A percentile compares a stretch with the other conserved stretches of the same genome.
phyloP scores from a whole-genome alignment of 1,284 basidiomycete species.

The Heterobasidion irregulare region DNA sequence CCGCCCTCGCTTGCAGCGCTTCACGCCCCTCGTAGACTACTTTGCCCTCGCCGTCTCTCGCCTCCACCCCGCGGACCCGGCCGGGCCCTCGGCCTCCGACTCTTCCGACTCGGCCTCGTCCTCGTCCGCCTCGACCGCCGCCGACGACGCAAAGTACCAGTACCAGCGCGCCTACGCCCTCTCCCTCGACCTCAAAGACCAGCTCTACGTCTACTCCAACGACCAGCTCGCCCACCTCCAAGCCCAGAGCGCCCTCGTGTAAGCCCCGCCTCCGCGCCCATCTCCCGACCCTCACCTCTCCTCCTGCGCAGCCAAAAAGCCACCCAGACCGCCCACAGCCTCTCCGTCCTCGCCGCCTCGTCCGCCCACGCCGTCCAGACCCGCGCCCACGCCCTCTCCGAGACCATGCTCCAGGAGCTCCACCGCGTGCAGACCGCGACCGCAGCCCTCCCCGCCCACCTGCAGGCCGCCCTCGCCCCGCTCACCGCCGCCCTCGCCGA shows the following conservation, averaged over 20 bases:
- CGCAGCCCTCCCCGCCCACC: constrained; percentile 41
- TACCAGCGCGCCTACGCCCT: constrained; percentile 66
- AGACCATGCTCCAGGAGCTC: constrained; percentile 56
- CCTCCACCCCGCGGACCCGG: constrained; percentile 27
- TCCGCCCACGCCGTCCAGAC: constrained; percentile 42
- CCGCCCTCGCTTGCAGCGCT: constrained; percentile 34
- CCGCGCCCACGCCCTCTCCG: constrained; percentile 42
- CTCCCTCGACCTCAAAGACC: constrained; percentile 52
- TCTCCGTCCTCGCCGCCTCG: constrained; percentile 48
- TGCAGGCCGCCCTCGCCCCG: constrained; percentile 43
- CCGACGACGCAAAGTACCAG: constrained; percentile 40
- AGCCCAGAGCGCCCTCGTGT: constrained; percentile 59
- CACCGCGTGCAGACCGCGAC: constrained; percentile 41
- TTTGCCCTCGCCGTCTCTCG: constrained; percentile 53
- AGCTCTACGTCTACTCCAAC: constrained; percentile 54
- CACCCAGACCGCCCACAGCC: constrained; percentile 53
- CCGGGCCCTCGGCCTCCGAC: not conserved
- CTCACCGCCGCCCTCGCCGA: constrained; percentile 35
- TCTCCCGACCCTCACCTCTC: not conserved
- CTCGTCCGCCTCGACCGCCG: not conserved
- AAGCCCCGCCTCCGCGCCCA: constrained; percentile 17
- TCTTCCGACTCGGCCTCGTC: not conserved
- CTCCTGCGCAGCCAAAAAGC: constrained; percentile 48
- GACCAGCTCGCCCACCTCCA: constrained; percentile 67
- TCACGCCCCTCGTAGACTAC: constrained; percentile 66